Evolutionary conservation across 2,329 filamentous ascomycete genomes (phyloP), one percentile per base, ranked within the genome.

Genomic region (Parastagonospora avenae): DNA sequence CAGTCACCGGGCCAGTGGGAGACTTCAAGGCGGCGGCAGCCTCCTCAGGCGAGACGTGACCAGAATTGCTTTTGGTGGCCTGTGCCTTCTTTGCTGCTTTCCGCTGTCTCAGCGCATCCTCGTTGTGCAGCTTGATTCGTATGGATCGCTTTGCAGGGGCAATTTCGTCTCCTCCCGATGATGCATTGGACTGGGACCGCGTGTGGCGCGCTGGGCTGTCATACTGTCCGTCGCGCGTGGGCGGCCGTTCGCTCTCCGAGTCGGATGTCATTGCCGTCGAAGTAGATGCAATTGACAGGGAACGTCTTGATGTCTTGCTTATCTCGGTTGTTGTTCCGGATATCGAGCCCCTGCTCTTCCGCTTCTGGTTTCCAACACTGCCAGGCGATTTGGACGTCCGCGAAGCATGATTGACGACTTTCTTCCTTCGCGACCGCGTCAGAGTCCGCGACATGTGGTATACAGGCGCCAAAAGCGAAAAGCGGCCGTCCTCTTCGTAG

Each of bases 101-200:
- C 50, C 89, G 85, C 71, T 90, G 86, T 57, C 87, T 82, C 49
- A 89, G 77, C 35, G 85, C 83, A 50, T 92, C 90, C 63, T 96
- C 90, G 56, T 87, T 90, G 72, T 93, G 87, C 11, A 96, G 80
- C 75, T 94, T 96, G 66, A 97, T 96, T 33, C 92, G 85, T 58
- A 96, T 96, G 2, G 92, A 96, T 49, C 91, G 84, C 65, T 90
- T 85, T 6, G 84, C 79, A 4, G 88, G 87, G 12, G 82, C 80
- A 55, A 82, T 82, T 59, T 92, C 89, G 57, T 91, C 88, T 28
- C 79, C 69, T 24, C 79, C 76, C 16, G 71, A 65, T 7, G 71
- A 65, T 15, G 71, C 61, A 9, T 62, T 70, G 41, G 87, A 87
- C 68, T 85, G 88, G 19, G 88, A 87, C 46, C 88, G 82, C 39